Conservation (phyloP, 306 rosid species). For the Lupinus albus region DNA sequence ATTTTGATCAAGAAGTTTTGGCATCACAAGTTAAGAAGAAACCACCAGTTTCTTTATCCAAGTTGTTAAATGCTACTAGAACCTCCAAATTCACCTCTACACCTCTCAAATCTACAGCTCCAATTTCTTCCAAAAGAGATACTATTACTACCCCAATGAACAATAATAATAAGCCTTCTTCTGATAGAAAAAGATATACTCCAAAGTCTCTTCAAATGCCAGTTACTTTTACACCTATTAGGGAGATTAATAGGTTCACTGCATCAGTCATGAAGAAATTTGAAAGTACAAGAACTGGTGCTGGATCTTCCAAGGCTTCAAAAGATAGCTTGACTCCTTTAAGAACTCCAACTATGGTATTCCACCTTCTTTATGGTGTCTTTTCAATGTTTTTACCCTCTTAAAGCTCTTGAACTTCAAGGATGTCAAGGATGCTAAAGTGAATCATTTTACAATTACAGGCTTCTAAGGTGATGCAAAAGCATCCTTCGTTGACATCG, state of each 20-base stretch:
- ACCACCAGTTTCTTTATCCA: slow-evolving; percentile 53
- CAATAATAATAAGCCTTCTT: slow-evolving; percentile 49
- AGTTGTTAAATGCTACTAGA: slow-evolving; percentile 44
- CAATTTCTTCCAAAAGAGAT: slow-evolving; percentile 45
- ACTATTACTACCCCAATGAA: slow-evolving; percentile 58
- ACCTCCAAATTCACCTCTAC: slow-evolving; percentile 56
- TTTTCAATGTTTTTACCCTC: slow-evolving; percentile 1
- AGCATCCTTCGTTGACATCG: slow-evolving; percentile 67
- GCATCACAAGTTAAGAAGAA: slow-evolving; percentile 52
- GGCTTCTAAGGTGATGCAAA: slow-evolving; percentile 58
- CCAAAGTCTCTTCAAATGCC: slow-evolving; percentile 64
- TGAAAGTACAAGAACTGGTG: slow-evolving; percentile 70
- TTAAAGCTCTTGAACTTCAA: not conserved
- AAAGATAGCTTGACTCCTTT: slow-evolving; percentile 72
- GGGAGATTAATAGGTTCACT: slow-evolving; percentile 75
- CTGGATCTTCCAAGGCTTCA: slow-evolving; percentile 60
- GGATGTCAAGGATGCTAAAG: slow-evolving; percentile 21
- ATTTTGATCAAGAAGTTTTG: slow-evolving; percentile 46
- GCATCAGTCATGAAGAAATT: slow-evolving; percentile 78
- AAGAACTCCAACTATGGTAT: slow-evolving; percentile 80
- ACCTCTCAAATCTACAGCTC: slow-evolving; percentile 53
- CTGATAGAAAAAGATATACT: slow-evolving; percentile 64
- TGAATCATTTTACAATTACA: slow-evolving; percentile 41
- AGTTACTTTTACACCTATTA: slow-evolving; percentile 78
- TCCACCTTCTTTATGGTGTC: slow-evolving; percentile 3